phyloP scores from a whole-genome alignment of 257 asterid species.

The Capsicum baccatum region DNA sequence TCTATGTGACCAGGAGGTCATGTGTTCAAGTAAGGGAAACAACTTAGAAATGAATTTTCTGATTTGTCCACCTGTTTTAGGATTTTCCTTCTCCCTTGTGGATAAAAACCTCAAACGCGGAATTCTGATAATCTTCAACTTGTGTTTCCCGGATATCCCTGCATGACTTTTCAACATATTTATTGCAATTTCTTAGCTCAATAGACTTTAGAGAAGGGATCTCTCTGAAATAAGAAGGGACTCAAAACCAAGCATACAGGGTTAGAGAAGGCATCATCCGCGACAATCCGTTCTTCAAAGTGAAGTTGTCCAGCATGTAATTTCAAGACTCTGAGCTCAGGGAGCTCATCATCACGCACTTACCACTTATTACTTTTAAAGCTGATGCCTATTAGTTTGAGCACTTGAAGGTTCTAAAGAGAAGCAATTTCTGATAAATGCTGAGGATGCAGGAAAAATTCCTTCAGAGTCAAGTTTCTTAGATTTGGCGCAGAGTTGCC shows the following conservation, averaged over 20 bases:
- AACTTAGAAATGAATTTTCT: too few relatives aligned
- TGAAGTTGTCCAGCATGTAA: neutral
- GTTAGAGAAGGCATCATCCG: neutral
- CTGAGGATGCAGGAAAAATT: neutral
- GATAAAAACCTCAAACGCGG: neutral
- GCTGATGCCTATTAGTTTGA: neutral
- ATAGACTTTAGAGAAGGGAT: neutral
- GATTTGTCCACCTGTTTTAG: too few relatives aligned
- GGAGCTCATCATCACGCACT: neutral
- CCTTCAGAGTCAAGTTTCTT: slow-evolving; percentile 14
- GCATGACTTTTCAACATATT: neutral
- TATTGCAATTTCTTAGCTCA: neutral
- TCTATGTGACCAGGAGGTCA: too few relatives aligned
- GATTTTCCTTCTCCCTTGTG: neutral
- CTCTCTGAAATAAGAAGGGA: neutral
- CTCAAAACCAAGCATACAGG: neutral
- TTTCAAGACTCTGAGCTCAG: neutral
- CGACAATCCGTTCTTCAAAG: neutral
- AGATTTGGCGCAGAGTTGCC: slow-evolving; percentile 24
- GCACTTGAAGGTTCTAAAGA: slow-evolving; percentile 25
- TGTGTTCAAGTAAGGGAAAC: too few relatives aligned
- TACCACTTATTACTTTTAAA: neutral
- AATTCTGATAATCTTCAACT: neutral
- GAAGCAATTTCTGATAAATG: neutral
- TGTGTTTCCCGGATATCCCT: neutral